Base-by-base conservation (phyloP, 106 monocot species). In the Posidonia australis region DNA sequence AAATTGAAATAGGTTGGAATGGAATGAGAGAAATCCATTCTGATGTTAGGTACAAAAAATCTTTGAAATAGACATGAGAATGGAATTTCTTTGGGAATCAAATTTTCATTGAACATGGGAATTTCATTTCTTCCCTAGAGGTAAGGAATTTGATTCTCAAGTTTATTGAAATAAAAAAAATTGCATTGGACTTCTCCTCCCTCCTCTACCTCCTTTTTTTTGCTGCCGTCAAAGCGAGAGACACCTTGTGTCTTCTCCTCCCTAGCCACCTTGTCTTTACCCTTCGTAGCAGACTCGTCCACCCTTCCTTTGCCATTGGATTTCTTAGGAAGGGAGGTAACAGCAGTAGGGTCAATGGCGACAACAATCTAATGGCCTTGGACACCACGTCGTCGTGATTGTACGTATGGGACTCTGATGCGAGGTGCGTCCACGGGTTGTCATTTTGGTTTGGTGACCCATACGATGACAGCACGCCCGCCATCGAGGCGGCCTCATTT, bases 401-500 rank as follows among this genome's bases (percentile, higher is more conserved):
- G 64, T 93, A 83, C 68, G 11, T 83, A 46, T 93, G 93, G 93
- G 86, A 89, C 54, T 60, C 71, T 1, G 25, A 42, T 18, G 61
- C 65, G 16, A 29, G 44, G 6, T 60, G 72, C 46, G 54, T 89
- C 51, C 86, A 81, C 65, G 78, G 83, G 18, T 67, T 93, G 48
- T 71, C 66, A 14, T 29, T 93, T 6, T 81, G 93, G 13, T 83
- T 93, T 47, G 63, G 73, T 28, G 79, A 78, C 46, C 57, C 55
- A 5, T n/a, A 62, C 22, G 44, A 45, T 5, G 67, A 52, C 9
- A 45, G 42, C 30, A 41, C 44, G 2, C 63, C 69, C 12, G 45
- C 77, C 18, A 27, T 79, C 11, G 89, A 86, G 71, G 85, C 89
- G n/a, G 85, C 88, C 27, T 60, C n/a, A n/a, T n/a, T n/a, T n/a